Evolutionary conservation across 2,329 filamentous ascomycete genomes (phyloP).

Genomic region (Colletotrichum eleusines): DNA sequence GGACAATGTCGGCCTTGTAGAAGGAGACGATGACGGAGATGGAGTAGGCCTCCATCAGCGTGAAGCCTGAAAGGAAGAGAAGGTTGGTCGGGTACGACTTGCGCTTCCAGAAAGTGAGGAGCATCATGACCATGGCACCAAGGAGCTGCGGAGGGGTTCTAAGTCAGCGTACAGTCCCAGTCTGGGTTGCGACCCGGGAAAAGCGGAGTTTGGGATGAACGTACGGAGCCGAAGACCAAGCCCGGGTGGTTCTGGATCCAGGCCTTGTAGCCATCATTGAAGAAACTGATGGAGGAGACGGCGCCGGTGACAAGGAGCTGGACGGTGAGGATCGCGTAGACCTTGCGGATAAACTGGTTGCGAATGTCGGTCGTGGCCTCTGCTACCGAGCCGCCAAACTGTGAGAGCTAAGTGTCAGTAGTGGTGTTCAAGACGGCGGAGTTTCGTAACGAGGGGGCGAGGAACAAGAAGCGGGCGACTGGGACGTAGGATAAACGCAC

Average conservation of each 20-base stretch:
- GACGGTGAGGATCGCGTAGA: constrained; percentile 97
- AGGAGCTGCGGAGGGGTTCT: constrained; percentile 68
- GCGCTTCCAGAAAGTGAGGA: constrained; percentile 94
- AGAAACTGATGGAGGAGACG: constrained; percentile 88
- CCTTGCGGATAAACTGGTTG: constrained; percentile 97
- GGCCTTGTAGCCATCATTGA: constrained; percentile 78
- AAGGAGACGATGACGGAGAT: constrained; percentile 94
- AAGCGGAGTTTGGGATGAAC: constrained; percentile 46
- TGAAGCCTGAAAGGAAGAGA: constrained; percentile 91
- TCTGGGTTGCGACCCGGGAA: neutral
- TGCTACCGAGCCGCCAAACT: constrained; percentile 93
- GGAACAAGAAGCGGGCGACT: neutral
- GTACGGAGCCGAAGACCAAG: constrained; percentile 85
- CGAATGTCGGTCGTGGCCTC: constrained; percentile 96
- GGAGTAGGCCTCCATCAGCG: constrained; percentile 90
- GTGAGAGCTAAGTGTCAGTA: constrained; percentile 39
- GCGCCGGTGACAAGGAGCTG: constrained; percentile 88
- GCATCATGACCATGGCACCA: constrained; percentile 85
- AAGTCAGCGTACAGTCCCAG: constrained; percentile 41
- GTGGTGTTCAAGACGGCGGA: neutral
- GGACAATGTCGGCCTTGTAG: constrained; percentile 84
- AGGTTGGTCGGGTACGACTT: constrained; percentile 96
- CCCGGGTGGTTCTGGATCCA: constrained; percentile 90
- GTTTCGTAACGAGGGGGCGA: neutral
- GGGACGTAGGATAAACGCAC: constrained; percentile 55